Percentiles rank a stretch among this genome's conserved stretches.
Evolutionary conservation across 176 grass and related monocot species (phyloP).

Genomic region (Urochloa ruziziensis): DNA sequence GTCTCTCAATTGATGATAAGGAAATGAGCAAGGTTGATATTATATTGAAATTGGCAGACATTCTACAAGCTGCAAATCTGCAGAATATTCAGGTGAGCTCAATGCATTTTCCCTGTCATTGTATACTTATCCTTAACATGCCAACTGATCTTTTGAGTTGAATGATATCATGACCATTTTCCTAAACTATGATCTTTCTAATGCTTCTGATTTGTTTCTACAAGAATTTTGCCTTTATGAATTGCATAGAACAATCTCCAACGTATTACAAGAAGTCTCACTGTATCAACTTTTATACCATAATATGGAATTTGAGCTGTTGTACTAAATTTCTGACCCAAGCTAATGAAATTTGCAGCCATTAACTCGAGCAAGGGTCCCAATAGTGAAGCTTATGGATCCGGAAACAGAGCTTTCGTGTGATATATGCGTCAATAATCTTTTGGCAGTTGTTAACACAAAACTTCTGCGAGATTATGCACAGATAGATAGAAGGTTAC

Average conservation of each 20-base stretch:
- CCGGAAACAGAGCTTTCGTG: conserved; percentile 85
- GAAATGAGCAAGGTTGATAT: conserved; percentile 86
- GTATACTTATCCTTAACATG: conserved; percentile 13
- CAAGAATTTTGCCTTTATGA: conserved; percentile 2
- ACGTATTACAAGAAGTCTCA: neutral
- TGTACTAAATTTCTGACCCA: conserved; percentile 24
- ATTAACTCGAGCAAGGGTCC: conserved; percentile 92
- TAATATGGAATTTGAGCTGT: conserved; percentile 20
- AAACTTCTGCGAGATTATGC: conserved; percentile 96
- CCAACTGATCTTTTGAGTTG: conserved; percentile 15
- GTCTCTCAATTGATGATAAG: conserved; percentile 67
- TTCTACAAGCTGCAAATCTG: conserved; percentile 76
- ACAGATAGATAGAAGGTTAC: conserved; percentile 79
- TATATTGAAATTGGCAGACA: conserved; percentile 81
- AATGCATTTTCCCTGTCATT: too few relatives aligned
- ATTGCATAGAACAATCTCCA: neutral
- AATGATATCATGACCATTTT: conserved; percentile 7
- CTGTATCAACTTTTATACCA: conserved; percentile 1
- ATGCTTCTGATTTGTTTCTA: neutral
- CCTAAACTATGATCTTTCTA: conserved; percentile 7
- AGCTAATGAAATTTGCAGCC: conserved; percentile 57
- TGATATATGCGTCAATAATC: conserved; percentile 97
- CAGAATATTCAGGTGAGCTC: conserved; percentile 84
- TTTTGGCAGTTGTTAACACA: conserved; percentile 97
- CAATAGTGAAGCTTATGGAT: conserved; percentile 99